These are phyloP conservation scores for Seiridium unicorne DNA, from an alignment of 2,329 filamentous ascomycete genomes.

Conservation along the genomic window DNA sequence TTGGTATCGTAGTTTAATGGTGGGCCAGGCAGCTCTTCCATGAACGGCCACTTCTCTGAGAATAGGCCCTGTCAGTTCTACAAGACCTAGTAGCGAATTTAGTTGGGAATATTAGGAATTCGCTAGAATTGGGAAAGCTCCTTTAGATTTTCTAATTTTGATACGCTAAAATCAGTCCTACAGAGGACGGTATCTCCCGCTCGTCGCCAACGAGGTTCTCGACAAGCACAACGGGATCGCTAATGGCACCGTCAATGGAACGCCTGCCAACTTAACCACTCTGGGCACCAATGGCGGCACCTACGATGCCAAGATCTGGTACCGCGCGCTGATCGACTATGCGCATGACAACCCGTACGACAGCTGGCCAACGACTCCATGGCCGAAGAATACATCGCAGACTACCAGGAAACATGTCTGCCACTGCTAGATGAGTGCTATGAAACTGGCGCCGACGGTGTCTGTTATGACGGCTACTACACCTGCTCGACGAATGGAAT, in stretches of 20 bases:
- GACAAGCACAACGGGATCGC: conserved; percentile 52
- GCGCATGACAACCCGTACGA: conserved; percentile 34
- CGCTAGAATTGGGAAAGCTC: no score
- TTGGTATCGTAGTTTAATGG: conserved; percentile 36
- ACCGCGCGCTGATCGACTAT: conserved; percentile 26
- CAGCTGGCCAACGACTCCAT: conserved; percentile 32
- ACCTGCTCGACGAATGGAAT: no score
- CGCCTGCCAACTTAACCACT: conserved; percentile 27
- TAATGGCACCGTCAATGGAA: conserved; percentile 31
- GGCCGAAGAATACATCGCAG: no score
- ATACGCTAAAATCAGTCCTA: conserved; percentile 37
- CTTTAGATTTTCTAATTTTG: no score
- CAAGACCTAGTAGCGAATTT: no score
- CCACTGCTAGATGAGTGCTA: no score
- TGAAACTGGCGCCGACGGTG: no score
- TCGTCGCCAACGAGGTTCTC: conserved; percentile 53
- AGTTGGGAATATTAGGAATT: no score
- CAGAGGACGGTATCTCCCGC: conserved; percentile 58
- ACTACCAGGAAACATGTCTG: no score
- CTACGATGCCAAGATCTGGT: conserved; percentile 18
- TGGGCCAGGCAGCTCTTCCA: conserved; percentile 36
- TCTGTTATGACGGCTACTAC: no score
- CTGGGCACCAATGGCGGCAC: conserved; percentile 32
- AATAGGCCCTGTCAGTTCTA: conserved; percentile 35
- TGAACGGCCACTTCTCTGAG: conserved; percentile 39